Percentiles rank a stretch among this genome's conserved stretches.
Conservation (phyloP, 805 yeast genomes). For the Metschnikowia reukaufii region DNA sequence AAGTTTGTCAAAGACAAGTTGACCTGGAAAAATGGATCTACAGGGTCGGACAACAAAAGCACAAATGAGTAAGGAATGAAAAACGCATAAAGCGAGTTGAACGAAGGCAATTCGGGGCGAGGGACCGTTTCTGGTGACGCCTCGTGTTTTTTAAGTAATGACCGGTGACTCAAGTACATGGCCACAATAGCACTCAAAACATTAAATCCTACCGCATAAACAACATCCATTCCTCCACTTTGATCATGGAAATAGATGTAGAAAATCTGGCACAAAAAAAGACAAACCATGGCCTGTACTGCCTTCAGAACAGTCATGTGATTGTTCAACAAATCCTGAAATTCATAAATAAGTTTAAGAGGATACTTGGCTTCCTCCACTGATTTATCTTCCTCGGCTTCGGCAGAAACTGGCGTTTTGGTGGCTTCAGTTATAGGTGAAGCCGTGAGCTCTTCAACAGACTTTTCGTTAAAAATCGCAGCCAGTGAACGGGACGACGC, state of each 20-base stretch:
- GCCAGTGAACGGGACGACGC: constrained; percentile 21
- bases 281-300: constrained; percentile 32
- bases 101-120: constrained; percentile 35
- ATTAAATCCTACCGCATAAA: constrained; percentile 33
- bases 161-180: constrained; percentile 27
- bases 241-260: constrained; percentile 26
- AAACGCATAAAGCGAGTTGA: constrained; percentile 36
- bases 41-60: constrained; percentile 22
- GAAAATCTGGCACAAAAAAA: constrained; percentile 31
- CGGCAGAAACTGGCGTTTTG: neutral
- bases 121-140: constrained; percentile 12
- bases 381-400: constrained; percentile 4
- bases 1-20: constrained; percentile 40
- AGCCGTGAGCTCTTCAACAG: constrained; percentile 4
- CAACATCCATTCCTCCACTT: constrained; percentile 17
- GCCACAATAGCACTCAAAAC: constrained; percentile 33
- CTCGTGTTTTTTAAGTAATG: constrained; percentile 18
- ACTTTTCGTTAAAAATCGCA: constrained; percentile 14
- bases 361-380: constrained; percentile 17
- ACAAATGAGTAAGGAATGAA: constrained; percentile 31
- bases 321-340: constrained; percentile 42
- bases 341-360: constrained; percentile 23
- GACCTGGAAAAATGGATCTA: constrained; percentile 26
- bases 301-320: constrained; percentile 30
- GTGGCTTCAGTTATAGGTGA: neutral